Percentiles rank a stretch among this genome's conserved stretches.
Conservation (phyloP, 2,329 filamentous ascomycete genomes). For the Cylindrodendrum hubeiense region DNA sequence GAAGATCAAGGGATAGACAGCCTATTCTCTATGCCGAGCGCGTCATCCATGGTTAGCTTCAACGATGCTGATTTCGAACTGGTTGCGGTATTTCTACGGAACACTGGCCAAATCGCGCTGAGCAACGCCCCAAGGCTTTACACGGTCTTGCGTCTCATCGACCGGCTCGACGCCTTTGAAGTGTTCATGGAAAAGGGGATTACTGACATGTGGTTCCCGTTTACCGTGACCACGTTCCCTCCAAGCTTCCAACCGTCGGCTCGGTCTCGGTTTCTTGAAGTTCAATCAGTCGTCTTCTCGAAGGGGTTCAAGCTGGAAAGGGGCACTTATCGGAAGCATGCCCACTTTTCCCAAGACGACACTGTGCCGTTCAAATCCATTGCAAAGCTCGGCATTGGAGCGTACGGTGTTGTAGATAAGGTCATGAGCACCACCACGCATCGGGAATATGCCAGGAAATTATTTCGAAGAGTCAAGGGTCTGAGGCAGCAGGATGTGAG, state of each 20-base stretch:
- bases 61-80: neutral
- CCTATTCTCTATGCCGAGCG: neutral
- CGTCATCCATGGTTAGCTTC: neutral
- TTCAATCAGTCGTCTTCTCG: neutral
- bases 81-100: neutral
- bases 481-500: neutral
- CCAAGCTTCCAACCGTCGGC: neutral
- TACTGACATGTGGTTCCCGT: constrained; percentile 1
- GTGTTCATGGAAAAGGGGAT: neutral
- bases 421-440: constrained; percentile 1
- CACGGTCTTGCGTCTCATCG: neutral
- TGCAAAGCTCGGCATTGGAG: neutral
- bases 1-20: neutral
- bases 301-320: constrained; percentile 5
- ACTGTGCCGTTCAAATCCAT: neutral
- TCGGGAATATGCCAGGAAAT: neutral
- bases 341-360: neutral
- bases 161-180: neutral
- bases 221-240: neutral
- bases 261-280: neutral
- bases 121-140: neutral
- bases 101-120: neutral
- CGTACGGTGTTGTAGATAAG: neutral
- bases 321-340: neutral
- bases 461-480: neutral